Conservation (phyloP, 1,139 yeast species). For the Hemisphaericaspora lyxosophila region DNA sequence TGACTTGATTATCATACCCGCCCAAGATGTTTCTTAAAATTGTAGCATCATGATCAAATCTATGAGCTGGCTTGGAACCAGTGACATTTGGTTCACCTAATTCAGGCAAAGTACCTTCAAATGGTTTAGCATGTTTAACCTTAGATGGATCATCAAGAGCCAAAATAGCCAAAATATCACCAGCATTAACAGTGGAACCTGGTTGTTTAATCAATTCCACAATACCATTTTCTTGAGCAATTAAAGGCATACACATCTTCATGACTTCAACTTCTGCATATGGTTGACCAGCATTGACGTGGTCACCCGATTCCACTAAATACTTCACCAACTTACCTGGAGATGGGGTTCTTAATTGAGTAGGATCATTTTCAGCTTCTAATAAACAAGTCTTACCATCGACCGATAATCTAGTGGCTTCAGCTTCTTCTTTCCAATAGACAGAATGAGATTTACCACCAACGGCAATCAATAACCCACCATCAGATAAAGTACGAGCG, state of each 20-base stretch:
- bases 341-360: constrained; percentile 96
- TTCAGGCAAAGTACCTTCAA: constrained; percentile 89
- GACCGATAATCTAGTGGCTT: constrained; percentile 93
- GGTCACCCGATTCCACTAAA: constrained; percentile 94
- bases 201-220: constrained; percentile 95
- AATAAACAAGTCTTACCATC: constrained; percentile 92
- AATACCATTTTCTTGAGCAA: constrained; percentile 90
- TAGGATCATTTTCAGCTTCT: constrained; percentile 96
- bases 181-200: constrained; percentile 95
- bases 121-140: constrained; percentile 95
- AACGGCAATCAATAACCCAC: constrained; percentile 83
- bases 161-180: constrained; percentile 92
- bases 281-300: constrained; percentile 85
- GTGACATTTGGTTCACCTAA: constrained; percentile 78
- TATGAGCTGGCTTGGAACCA: constrained; percentile 84
- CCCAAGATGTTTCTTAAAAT: constrained; percentile 75
- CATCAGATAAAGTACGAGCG: constrained; percentile 85
- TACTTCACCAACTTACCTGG: constrained; percentile 97
- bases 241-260: constrained; percentile 96
- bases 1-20: constrained; percentile 95
- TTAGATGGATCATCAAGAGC: constrained; percentile 95
- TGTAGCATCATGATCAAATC: constrained; percentile 56
- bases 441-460: constrained; percentile 94
- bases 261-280: constrained; percentile 98
- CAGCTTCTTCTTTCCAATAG: constrained; percentile 97